Conservation (phyloP, 495 filamentous ascomycete genomes). For the Xylaria acuta region DNA sequence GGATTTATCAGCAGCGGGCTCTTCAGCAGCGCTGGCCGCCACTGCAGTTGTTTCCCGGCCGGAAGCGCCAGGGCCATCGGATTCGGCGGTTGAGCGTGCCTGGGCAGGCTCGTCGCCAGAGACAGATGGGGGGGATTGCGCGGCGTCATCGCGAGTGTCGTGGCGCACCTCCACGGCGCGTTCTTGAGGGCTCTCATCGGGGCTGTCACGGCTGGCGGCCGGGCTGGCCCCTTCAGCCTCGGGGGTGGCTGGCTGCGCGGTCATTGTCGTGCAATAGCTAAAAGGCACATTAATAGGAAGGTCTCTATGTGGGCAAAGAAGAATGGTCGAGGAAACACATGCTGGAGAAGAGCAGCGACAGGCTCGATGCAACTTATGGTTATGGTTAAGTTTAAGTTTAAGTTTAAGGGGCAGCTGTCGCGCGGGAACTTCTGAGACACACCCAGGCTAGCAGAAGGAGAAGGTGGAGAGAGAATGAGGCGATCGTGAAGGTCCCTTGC, state of each 20-base stretch:
- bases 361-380: conserved; percentile 7
- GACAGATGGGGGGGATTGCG: conserved; percentile 11
- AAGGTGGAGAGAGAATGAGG: conserved; percentile 25
- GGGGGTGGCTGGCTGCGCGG: neutral
- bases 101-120: conserved; percentile 8
- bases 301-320: neutral
- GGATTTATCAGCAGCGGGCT: conserved; percentile 30
- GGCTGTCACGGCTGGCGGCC: neutral
- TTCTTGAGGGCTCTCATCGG: neutral
- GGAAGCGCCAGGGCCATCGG: conserved; percentile 29
- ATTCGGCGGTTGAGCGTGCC: conserved; percentile 5
- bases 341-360: conserved; percentile 10
- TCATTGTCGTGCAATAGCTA: conserved; percentile 12
- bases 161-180: neutral
- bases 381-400: too few relatives aligned
- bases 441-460: conserved; percentile 10
- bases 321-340: conserved; percentile 13
- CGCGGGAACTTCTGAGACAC: conserved; percentile 25
- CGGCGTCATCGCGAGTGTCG: neutral
- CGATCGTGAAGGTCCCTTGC: conserved; percentile 23
- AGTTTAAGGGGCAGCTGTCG: neutral
- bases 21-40: conserved; percentile 6
- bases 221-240: conserved; percentile 13
- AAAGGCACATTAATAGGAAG: conserved; percentile 13
- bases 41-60: conserved; percentile 41